Evolutionary conservation across 495 filamentous ascomycete species (phyloP).

Genomic region (Hypoxylon intermedium): DNA sequence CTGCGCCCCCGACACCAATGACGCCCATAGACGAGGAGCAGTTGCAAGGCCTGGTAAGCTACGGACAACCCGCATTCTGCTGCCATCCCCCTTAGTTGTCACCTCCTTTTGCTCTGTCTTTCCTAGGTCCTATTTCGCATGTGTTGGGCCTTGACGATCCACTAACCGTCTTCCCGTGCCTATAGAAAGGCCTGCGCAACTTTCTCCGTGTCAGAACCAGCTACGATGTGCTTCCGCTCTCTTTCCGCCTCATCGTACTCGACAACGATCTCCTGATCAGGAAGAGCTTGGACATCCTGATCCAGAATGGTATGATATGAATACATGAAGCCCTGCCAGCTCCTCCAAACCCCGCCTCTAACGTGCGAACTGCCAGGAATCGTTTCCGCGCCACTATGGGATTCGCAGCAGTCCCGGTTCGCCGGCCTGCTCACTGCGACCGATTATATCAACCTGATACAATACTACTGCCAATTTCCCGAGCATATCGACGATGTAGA

Average conservation of each 20-base stretch:
- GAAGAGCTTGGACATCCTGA: conserved; percentile 93
- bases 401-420: conserved; percentile 91
- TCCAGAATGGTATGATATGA: conserved; percentile 83
- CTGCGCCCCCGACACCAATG: conserved; percentile 62
- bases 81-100: no score
- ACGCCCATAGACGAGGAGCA: conserved; percentile 88
- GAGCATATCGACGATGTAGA: conserved; percentile 87
- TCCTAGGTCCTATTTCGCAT: conserved; percentile 8
- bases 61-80: conserved; percentile 4
- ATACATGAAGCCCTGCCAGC: conserved; percentile 5
- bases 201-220: conserved; percentile 96
- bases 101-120: conserved; percentile 7
- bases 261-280: conserved; percentile 94
- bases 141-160: neutral
- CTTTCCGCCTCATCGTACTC: conserved; percentile 93
- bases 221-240: conserved; percentile 98
- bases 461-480: conserved; percentile 99
- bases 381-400: conserved; percentile 97
- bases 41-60: conserved; percentile 85
- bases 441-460: conserved; percentile 98
- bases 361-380: conserved; percentile 68
- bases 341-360: conserved; percentile 12
- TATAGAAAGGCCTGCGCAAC: conserved; percentile 85
- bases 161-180: conserved; percentile 19
- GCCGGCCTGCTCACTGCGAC: conserved; percentile 93